Evolutionary conservation across 2,329 filamentous ascomycete species (phyloP), one percentile per base, ranked within the genome.

Genomic region (Fusarium sambucinum): DNA sequence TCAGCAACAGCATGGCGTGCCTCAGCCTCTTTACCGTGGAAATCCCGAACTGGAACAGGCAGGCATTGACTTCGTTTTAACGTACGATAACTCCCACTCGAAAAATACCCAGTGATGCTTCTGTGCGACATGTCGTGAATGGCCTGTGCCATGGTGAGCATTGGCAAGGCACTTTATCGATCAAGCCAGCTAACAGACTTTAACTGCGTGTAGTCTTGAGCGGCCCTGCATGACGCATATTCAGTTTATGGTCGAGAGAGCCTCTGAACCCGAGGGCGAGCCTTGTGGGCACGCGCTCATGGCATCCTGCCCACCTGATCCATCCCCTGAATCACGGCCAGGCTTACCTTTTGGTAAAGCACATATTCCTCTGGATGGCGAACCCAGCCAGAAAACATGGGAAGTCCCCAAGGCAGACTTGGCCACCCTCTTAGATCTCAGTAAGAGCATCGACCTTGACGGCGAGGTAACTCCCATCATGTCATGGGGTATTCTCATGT

Each of bases 401-500:
- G 91, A 96, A 76, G 82, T 96, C 8, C 89, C 86, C 61, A 92
- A 91, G 76, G 87, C 86, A 37, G 93, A 96, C 74, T 85, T 99
- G 50, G 83, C 90, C 52, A 96, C 92, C 55, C 84, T 98, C 55
- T 86, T 97, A 63, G 92, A 97, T 75, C 85, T 97, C 56, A 97
- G 93, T 80, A 87, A 90, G 72, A 89, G 90, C 72, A 85, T 97
- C 27, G 90, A 96, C 72, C 87, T 96, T 3, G 92, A 96, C 64
- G 93, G 93, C 53, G 93, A 96, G 80, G 92, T 98, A 74, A 98
- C 95, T 19, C 96, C 96, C 0, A 92, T 97, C 70, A 97, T 97
- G 93, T 94, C 94, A 1, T 95, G 96, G 89, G 91, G 93, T 50
- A 91, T 92, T 80, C 86, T 98, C 50, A 82, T 93, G 66, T 86